Evolutionary conservation across 2,329 filamentous ascomycete genomes (phyloP).

Genomic region (Colletotrichum phormii): DNA sequence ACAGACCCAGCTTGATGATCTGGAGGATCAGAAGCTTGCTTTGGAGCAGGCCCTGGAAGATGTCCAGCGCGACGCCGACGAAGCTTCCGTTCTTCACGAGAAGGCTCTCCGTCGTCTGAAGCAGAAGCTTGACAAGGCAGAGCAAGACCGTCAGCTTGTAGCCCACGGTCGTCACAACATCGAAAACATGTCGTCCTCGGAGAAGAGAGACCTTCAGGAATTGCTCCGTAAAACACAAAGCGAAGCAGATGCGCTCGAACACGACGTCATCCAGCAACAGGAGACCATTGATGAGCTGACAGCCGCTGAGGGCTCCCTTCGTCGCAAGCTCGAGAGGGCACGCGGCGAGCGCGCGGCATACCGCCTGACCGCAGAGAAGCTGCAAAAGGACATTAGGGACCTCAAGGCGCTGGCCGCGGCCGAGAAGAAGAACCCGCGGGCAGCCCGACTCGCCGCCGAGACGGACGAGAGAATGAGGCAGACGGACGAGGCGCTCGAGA

Average conservation of each 20-base stretch:
- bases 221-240: slow-evolving; percentile 72
- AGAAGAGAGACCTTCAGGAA: slow-evolving; percentile 68
- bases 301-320: slow-evolving; percentile 69
- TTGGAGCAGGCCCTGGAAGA: slow-evolving; percentile 70
- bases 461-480: slow-evolving; percentile 48
- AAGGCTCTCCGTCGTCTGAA: slow-evolving; percentile 56
- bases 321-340: slow-evolving; percentile 75
- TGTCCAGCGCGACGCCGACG: slow-evolving; percentile 63
- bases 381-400: slow-evolving; percentile 62
- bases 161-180: slow-evolving; percentile 41
- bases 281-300: slow-evolving; percentile 69
- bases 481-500: slow-evolving; percentile 66
- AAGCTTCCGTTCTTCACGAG: slow-evolving; percentile 56
- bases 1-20: slow-evolving; percentile 64
- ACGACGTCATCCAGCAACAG: slow-evolving; percentile 78
- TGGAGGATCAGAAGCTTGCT: slow-evolving; percentile 69
- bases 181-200: slow-evolving; percentile 44
- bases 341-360: slow-evolving; percentile 73
- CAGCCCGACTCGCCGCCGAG: slow-evolving; percentile 44
- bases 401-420: slow-evolving; percentile 55
- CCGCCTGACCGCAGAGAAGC: slow-evolving; percentile 64
- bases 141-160: slow-evolving; percentile 55
- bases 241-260: slow-evolving; percentile 76
- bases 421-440: slow-evolving; percentile 43
- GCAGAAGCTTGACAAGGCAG: slow-evolving; percentile 63